Percentiles rank a stretch among this genome's conserved stretches.
Evolutionary conservation across 2,329 filamentous ascomycete genomes (phyloP).

Genomic region (Neonectria ditissima): DNA sequence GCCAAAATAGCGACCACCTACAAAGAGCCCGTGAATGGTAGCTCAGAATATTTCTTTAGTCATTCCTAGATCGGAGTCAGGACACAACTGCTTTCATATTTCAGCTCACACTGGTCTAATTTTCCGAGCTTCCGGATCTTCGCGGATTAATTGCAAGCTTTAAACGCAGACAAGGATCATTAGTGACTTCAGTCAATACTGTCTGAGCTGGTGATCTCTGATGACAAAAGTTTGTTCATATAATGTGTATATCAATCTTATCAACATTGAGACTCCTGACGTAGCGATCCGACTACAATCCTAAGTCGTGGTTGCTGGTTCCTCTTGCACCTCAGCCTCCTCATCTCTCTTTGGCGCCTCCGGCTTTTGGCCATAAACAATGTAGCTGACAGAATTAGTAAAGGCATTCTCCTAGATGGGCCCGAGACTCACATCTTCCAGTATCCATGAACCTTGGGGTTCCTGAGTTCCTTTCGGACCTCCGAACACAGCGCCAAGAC

Average conservation of each 20-base stretch:
- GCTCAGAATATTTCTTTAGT: too few relatives aligned
- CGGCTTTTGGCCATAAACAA: neutral
- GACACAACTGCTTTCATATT: too few relatives aligned
- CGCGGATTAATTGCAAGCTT: too few relatives aligned
- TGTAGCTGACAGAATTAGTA: neutral
- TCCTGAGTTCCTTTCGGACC: slow-evolving; percentile 4
- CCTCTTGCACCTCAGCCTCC: neutral
- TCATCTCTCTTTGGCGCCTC: neutral
- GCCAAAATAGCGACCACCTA: slow-evolving; percentile 11
- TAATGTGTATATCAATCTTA: too few relatives aligned
- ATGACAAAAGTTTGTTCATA: too few relatives aligned
- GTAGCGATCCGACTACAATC: neutral
- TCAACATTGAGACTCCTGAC: neutral
- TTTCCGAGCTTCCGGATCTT: too few relatives aligned
- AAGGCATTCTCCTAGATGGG: neutral
- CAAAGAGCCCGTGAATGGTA: slow-evolving; percentile 32
- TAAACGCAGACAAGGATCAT: too few relatives aligned
- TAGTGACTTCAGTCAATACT: too few relatives aligned
- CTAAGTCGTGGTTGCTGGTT: neutral
- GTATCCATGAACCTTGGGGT: slow-evolving; percentile 12
- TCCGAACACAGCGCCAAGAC: neutral
- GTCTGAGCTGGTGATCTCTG: too few relatives aligned
- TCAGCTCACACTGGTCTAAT: too few relatives aligned
- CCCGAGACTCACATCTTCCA: neutral
- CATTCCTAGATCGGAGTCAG: too few relatives aligned